phyloP scores from a whole-genome alignment of 2,329 filamentous ascomycete species.

The Orbilia brochopaga region DNA sequence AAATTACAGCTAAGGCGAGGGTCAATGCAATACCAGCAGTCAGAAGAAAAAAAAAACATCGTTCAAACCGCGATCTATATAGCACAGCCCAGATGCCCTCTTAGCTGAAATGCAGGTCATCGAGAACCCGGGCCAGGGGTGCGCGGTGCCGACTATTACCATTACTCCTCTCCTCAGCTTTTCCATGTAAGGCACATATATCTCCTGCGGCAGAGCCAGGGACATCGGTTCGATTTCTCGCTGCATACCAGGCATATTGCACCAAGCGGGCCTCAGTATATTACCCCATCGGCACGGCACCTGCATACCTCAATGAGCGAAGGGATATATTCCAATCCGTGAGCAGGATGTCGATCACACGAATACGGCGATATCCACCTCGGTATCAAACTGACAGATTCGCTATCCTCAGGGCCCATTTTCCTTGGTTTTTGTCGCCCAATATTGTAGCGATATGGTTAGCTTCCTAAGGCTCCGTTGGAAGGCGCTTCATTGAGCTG shows the following conservation, averaged over 20 bases:
- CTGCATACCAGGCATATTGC: background rate
- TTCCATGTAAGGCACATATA: conserved; percentile 14
- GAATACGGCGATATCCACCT: conserved; percentile 22
- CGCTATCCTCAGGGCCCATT: background rate
- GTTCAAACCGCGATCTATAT: conserved; percentile 14
- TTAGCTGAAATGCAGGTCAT: conserved; percentile 37
- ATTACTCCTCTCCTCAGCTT: conserved; percentile 6
- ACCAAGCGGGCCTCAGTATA: background rate
- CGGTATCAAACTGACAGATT: background rate
- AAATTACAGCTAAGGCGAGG: conserved; percentile 37
- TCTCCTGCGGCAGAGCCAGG: conserved; percentile 36
- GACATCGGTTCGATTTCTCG: conserved; percentile 12
- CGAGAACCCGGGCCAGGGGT: conserved; percentile 32
- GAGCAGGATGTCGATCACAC: conserved; percentile 37
- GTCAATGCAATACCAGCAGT: conserved; percentile 37
- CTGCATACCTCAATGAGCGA: conserved; percentile 30
- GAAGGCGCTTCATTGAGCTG: background rate
- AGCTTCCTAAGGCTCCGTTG: background rate
- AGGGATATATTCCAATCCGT: conserved; percentile 33
- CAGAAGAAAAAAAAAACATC: conserved; percentile 20
- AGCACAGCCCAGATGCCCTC: conserved; percentile 28
- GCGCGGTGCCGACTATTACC: conserved; percentile 10
- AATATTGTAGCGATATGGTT: background rate
- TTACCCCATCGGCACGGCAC: conserved; percentile 17
- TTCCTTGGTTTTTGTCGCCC: background rate